Conservation (phyloP, 176 grass and related monocot genomes). For the Pharus latifolius region DNA sequence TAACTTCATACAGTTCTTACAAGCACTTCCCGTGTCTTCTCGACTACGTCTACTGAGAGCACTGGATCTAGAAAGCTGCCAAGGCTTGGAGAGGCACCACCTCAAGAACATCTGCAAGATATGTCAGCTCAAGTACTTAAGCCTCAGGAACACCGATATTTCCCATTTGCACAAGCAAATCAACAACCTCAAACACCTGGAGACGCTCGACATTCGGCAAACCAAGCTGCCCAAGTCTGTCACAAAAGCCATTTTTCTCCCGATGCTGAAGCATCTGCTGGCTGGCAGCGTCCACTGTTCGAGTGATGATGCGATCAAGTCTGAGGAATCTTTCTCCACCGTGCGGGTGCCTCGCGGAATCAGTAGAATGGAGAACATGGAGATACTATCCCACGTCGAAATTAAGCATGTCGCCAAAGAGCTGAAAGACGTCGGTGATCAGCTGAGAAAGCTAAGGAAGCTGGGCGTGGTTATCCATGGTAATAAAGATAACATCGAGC, state of each 20-base stretch:
- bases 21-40: background rate
- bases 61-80: slow-evolving; percentile 12
- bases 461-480: background rate
- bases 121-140: slow-evolving; percentile 4
- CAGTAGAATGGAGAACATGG: background rate
- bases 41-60: background rate
- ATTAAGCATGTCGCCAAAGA: background rate
- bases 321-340: background rate
- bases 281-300: background rate
- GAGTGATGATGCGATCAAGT: no score
- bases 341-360: background rate
- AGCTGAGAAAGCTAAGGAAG: slow-evolving; percentile 4
- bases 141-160: background rate
- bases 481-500: background rate
- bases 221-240: background rate
- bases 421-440: background rate
- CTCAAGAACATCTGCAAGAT: background rate
- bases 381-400: background rate
- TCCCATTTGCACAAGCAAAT: background rate
- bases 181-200: slow-evolving; percentile 11
- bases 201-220: slow-evolving; percentile 22
- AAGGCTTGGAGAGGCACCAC: background rate
- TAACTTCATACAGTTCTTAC: background rate
- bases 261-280: slow-evolving; percentile 18
- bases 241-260: background rate